Evolutionary conservation across 768 basidiomycete species (phyloP).

Genomic region (Russula dissimulans): DNA sequence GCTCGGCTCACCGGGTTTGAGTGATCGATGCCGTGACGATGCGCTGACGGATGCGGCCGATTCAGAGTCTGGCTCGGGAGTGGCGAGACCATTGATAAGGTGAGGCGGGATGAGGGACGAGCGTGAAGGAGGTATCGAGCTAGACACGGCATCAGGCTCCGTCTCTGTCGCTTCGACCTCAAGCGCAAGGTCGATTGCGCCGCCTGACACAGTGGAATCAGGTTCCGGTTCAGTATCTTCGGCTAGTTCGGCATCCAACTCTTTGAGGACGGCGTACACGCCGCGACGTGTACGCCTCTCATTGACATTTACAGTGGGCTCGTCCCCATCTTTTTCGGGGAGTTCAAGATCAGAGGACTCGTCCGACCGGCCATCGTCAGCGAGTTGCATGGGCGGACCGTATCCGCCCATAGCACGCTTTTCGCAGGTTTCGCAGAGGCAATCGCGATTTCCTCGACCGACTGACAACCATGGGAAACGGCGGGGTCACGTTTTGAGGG

Average conservation of each 20-base stretch:
- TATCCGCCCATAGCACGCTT: conserved; percentile 68
- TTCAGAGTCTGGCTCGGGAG: conserved; percentile 7
- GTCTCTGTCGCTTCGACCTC: conserved; percentile 14
- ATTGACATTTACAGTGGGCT: conserved; percentile 50
- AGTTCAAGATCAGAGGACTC: conserved; percentile 22
- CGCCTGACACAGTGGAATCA: conserved; percentile 7
- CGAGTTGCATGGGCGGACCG: conserved; percentile 41
- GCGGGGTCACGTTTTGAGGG: conserved; percentile 14
- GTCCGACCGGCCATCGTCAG: conserved; percentile 45
- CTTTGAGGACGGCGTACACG: conserved; percentile 65
- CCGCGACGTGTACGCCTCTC: conserved; percentile 75
- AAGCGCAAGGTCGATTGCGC: conserved; percentile 7
- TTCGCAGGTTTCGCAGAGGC: conserved; percentile 84
- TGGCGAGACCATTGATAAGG: conserved; percentile 6
- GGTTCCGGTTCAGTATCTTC: conserved; percentile 38
- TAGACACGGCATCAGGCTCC: conserved; percentile 7
- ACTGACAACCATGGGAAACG: conserved; percentile 36
- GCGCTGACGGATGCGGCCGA: conserved; percentile 7
- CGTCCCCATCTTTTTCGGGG: conserved; percentile 24
- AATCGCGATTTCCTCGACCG: conserved; percentile 61
- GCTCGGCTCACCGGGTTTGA: conserved; percentile 5
- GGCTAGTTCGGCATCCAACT: conserved; percentile 51
- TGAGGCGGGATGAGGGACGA: conserved; percentile 8
- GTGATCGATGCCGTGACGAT: conserved; percentile 4
- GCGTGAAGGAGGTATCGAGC: conserved; percentile 8